phyloP scores from a whole-genome alignment of 352 stramenopile species.

The Aphanomyces astaci region DNA sequence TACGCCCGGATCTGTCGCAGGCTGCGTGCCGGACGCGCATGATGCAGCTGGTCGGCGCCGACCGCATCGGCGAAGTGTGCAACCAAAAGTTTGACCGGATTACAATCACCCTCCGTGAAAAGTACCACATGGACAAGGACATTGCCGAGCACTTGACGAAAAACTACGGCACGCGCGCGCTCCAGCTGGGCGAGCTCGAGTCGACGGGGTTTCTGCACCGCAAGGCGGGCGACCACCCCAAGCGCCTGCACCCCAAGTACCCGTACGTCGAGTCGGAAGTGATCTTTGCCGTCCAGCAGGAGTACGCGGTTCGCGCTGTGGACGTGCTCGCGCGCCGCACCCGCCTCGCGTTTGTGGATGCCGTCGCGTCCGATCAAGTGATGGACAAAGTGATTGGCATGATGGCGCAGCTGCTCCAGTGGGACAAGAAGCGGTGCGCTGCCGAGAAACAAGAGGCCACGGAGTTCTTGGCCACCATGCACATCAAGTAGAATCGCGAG shows the following conservation, averaged over 20 bases:
- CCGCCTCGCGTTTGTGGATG: constrained; percentile 91
- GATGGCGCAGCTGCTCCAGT: constrained; percentile 87
- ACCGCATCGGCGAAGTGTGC: constrained; percentile 90
- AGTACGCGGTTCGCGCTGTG: constrained; percentile 91
- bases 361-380: constrained; percentile 56
- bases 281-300: constrained; percentile 87
- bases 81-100: constrained; percentile 96
- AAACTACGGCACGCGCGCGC: constrained; percentile 94
- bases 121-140: constrained; percentile 90
- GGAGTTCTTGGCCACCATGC: constrained; percentile 79
- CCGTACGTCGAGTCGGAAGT: constrained; percentile 94
- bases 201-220: constrained; percentile 71
- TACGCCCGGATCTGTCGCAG: constrained; percentile 51
- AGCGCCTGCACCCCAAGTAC: constrained; percentile 89
- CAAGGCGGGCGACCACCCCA: constrained; percentile 77
- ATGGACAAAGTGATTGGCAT: constrained; percentile 86
- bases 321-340: constrained; percentile 90
- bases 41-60: constrained; percentile 80
- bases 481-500: constrained; percentile 58
- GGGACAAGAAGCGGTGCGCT: constrained; percentile 66
- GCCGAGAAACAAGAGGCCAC: constrained; percentile 68
- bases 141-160: constrained; percentile 91
- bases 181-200: constrained; percentile 92
- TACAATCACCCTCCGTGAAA: constrained; percentile 88
- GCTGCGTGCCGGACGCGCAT: constrained; percentile 66